These are phyloP conservation scores for Fusarium pseudonygamai DNA, from an alignment of 2,329 filamentous ascomycete species.

Conservation along the genomic window DNA sequence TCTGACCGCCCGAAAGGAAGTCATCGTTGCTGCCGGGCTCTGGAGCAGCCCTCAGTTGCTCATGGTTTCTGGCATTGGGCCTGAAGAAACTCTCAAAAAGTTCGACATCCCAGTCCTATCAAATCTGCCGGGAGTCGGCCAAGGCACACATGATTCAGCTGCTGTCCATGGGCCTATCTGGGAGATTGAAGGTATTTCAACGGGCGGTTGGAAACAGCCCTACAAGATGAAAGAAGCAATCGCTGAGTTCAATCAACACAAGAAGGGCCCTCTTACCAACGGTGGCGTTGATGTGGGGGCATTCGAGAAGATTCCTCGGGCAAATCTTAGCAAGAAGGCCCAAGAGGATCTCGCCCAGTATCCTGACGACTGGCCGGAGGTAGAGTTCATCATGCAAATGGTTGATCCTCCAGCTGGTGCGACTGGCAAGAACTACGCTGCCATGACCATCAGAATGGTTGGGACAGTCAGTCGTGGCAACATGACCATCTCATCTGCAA, in stretches of 20 bases:
- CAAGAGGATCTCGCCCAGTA: slow-evolving; percentile 28
- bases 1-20: background rate
- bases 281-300: background rate
- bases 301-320: background rate
- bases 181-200: background rate
- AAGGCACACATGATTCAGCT: background rate
- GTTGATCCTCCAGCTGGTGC: background rate
- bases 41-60: background rate
- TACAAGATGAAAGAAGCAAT: background rate
- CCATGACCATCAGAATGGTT: slow-evolving; percentile 44
- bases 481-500: slow-evolving; percentile 49
- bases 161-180: background rate
- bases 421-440: slow-evolving; percentile 28
- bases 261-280: background rate
- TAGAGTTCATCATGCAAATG: slow-evolving; percentile 40
- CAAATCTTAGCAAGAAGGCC: background rate
- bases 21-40: background rate
- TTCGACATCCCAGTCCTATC: background rate
- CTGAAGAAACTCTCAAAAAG: background rate
- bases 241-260: background rate
- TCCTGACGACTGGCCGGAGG: slow-evolving; percentile 48
- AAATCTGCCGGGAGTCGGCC: background rate
- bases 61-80: background rate
- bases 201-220: background rate
- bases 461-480: slow-evolving; percentile 55